A percentile compares a stretch with the other conserved stretches of the same genome.
These are phyloP conservation scores for Ogataea neopini DNA, from an alignment of 805 yeast genomes.

Conservation along the genomic window DNA sequence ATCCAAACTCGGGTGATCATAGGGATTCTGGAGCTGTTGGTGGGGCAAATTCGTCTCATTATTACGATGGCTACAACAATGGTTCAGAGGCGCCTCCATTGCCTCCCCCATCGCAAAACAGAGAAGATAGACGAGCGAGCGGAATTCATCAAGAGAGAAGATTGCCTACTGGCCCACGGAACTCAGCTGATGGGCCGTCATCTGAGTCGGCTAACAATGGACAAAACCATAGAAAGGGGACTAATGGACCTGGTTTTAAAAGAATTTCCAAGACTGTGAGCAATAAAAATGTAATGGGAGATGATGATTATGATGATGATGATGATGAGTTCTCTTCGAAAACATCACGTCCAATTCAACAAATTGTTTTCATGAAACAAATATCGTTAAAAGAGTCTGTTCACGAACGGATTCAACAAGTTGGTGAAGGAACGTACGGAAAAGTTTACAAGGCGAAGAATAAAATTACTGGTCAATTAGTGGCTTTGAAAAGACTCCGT, in stretches of 20 bases:
- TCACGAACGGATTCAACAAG: conserved; percentile 78
- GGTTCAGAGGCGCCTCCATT: neutral
- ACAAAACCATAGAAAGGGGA: neutral
- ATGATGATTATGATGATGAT: conserved; percentile 24
- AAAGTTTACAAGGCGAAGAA: conserved; percentile 90
- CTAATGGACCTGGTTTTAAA: conserved; percentile 17
- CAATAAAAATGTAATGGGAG: conserved; percentile 20
- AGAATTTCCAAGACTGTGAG: conserved; percentile 18
- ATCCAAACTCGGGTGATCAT: neutral
- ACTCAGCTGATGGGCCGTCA: conserved; percentile 5
- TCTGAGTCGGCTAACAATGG: neutral
- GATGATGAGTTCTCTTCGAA: neutral
- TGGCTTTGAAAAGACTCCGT: conserved; percentile 85
- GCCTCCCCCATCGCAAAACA: conserved; percentile 2
- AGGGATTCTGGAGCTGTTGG: conserved; percentile 9
- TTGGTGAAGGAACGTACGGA: conserved; percentile 99
- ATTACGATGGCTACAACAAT: conserved; percentile 1
- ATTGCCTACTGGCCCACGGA: conserved; percentile 25
- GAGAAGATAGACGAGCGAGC: conserved; percentile 6
- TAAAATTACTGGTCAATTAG: conserved; percentile 61
- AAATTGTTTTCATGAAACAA: conserved; percentile 25
- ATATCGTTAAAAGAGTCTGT: conserved; percentile 36
- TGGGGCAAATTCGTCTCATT: neutral
- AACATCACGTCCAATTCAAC: neutral
- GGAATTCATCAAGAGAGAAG: conserved; percentile 8